Evolutionary conservation across 805 yeast species (phyloP).

Genomic region (Yarrowia osloensis): DNA sequence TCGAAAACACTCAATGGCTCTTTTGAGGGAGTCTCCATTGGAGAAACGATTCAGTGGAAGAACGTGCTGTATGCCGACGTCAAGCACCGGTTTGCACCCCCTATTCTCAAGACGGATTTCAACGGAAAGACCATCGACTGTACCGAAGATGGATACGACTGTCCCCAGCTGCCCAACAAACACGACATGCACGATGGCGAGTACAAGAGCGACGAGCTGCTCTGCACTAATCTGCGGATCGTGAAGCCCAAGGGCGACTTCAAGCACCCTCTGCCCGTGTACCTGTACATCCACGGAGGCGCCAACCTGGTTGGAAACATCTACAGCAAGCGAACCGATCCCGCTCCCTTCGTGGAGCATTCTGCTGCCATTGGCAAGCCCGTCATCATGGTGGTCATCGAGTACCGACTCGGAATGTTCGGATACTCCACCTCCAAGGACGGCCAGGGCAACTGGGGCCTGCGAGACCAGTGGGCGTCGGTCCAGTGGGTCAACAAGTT

Average conservation of each 20-base stretch:
- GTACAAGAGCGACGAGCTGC: constrained; percentile 36
- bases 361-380: constrained; percentile 35
- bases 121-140: neutral
- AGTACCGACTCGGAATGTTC: constrained; percentile 44
- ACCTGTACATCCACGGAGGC: constrained; percentile 45
- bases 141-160: constrained; percentile 9
- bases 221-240: constrained; percentile 39
- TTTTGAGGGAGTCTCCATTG: neutral
- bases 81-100: constrained; percentile 14
- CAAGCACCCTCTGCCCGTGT: constrained; percentile 39
- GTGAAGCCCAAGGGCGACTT: constrained; percentile 33
- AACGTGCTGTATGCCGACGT: constrained; percentile 22
- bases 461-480: constrained; percentile 51
- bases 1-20: constrained; percentile 10
- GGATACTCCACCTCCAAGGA: constrained; percentile 47
- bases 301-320: constrained; percentile 41
- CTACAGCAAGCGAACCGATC: constrained; percentile 37
- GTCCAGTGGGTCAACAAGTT: constrained; percentile 49
- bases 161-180: constrained; percentile 22
- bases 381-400: constrained; percentile 43
- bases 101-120: constrained; percentile 2
- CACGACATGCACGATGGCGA: constrained; percentile 17
- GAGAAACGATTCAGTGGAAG: constrained; percentile 3
- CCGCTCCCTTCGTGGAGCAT: constrained; percentile 36
- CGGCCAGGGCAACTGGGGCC: constrained; percentile 44